phyloP scores from a whole-genome alignment of 306 rosid genomes.

The Delonix regia region DNA sequence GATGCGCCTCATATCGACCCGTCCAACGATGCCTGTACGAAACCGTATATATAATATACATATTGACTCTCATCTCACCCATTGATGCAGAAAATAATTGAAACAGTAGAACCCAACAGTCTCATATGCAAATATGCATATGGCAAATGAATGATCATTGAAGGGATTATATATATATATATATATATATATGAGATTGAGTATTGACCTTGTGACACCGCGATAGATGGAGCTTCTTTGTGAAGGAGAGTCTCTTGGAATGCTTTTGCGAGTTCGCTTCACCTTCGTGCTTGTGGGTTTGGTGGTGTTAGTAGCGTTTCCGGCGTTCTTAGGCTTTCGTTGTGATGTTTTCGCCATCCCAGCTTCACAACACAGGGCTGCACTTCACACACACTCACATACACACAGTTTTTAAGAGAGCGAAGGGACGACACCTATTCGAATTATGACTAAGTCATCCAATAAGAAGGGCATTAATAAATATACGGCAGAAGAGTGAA shows the following conservation, averaged over 20 bases:
- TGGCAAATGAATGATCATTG: neutral
- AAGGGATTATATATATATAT: neutral
- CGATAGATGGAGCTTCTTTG: conserved; percentile 80
- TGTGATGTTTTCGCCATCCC: conserved; percentile 64
- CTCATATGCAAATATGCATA: neutral
- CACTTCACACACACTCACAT: neutral
- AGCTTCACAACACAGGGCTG: neutral
- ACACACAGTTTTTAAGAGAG: conserved; percentile 30
- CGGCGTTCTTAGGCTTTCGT: conserved; percentile 34
- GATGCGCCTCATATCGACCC: conserved; percentile 93
- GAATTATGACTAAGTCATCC: conserved; percentile 51
- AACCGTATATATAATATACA: neutral
- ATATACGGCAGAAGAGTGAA: conserved; percentile 40
- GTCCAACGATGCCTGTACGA: conserved; percentile 87
- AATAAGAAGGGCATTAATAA: conserved; percentile 45
- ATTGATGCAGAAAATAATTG: neutral
- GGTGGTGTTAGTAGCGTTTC: neutral
- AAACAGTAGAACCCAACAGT: neutral
- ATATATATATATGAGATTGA: neutral
- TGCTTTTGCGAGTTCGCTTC: conserved; percentile 68
- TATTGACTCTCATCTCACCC: neutral
- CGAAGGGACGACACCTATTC: conserved; percentile 19
- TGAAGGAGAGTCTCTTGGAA: conserved; percentile 73
- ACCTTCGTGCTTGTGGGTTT: conserved; percentile 4
- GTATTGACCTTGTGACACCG: conserved; percentile 81